A percentile compares a stretch with the other conserved stretches of the same genome.
These are phyloP conservation scores for Colletotrichum incanum DNA, from an alignment of 2,329 filamentous ascomycete species.

Conservation along the genomic window DNA sequence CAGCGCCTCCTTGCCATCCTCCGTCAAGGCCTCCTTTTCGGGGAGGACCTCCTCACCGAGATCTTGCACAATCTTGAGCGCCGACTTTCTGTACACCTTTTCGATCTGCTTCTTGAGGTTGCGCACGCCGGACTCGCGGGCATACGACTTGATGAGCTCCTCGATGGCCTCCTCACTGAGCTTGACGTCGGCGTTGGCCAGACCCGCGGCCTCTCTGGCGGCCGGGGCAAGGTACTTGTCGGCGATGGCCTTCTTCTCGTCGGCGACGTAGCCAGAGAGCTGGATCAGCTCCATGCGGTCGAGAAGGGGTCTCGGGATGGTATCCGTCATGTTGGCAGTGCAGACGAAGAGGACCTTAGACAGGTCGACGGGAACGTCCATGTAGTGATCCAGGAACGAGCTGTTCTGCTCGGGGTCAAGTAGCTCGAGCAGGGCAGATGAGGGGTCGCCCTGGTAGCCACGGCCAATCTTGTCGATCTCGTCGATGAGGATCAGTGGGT, in stretches of 20 bases:
- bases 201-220: conserved; percentile 92
- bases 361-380: conserved; percentile 97
- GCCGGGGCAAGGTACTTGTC: conserved; percentile 92
- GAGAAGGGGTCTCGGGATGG: conserved; percentile 91
- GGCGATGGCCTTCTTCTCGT: conserved; percentile 99
- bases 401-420: conserved; percentile 98
- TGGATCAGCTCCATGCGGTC: conserved; percentile 99
- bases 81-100: conserved; percentile 98
- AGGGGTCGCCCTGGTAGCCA: conserved; percentile 96
- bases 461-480: conserved; percentile 98
- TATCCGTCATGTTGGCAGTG: conserved; percentile 99
- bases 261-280: conserved; percentile 94
- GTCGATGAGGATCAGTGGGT: conserved; percentile 95
- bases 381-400: conserved; percentile 98
- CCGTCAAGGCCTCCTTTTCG: conserved; percentile 86
- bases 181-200: conserved; percentile 92
- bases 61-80: conserved; percentile 96
- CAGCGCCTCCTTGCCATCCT: conserved; percentile 85
- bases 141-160: conserved; percentile 98
- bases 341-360: conserved; percentile 99
- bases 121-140: conserved; percentile 94
- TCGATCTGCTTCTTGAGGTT: conserved; percentile 99
- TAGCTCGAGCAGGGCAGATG: conserved; percentile 92
- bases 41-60: conserved; percentile 87
- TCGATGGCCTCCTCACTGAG: conserved; percentile 90